These are phyloP conservation scores for Cinnamomum chago DNA, from an alignment of 164 flowering plant genomes.

Conservation along the genomic window DNA sequence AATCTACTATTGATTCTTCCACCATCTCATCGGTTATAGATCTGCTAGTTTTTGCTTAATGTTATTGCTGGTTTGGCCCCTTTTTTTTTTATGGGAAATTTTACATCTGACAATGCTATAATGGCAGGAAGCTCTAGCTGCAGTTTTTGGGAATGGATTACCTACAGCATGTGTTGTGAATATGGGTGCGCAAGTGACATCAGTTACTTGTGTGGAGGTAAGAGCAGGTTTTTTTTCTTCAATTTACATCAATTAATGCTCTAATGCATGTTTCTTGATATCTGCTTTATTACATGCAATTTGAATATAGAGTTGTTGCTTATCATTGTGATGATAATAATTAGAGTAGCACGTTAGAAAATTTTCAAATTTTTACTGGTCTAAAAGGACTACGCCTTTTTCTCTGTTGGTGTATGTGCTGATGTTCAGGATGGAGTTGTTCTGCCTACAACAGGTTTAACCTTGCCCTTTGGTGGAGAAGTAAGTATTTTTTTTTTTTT, in stretches of 20 bases:
- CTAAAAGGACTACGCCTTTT: not conserved
- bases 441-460: conserved; percentile 73
- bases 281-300: too few species aligned
- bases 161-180: conserved; percentile 96
- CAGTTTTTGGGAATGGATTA: conserved; percentile 94
- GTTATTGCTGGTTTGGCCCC: not conserved
- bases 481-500: conserved; percentile 25
- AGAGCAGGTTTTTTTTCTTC: not conserved
- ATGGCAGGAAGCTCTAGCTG: conserved; percentile 90
- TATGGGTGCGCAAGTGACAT: conserved; percentile 89
- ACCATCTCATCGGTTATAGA: not conserved
- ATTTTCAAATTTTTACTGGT: too few species aligned
- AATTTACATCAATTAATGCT: not conserved
- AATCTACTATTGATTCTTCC: not conserved
- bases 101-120: not conserved
- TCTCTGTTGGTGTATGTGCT: not conserved
- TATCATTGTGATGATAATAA: not conserved
- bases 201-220: conserved; percentile 93
- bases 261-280: not conserved
- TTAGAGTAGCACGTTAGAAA: not conserved
- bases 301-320: too few species aligned
- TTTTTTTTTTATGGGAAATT: not conserved
- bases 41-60: not conserved
- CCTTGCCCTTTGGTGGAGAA: conserved; percentile 93
- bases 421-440: conserved; percentile 87